Evolutionary conservation across 2,329 filamentous ascomycete genomes (phyloP), one percentile per base, ranked within the genome.

Genomic region (Sporothrix brasiliensis): DNA sequence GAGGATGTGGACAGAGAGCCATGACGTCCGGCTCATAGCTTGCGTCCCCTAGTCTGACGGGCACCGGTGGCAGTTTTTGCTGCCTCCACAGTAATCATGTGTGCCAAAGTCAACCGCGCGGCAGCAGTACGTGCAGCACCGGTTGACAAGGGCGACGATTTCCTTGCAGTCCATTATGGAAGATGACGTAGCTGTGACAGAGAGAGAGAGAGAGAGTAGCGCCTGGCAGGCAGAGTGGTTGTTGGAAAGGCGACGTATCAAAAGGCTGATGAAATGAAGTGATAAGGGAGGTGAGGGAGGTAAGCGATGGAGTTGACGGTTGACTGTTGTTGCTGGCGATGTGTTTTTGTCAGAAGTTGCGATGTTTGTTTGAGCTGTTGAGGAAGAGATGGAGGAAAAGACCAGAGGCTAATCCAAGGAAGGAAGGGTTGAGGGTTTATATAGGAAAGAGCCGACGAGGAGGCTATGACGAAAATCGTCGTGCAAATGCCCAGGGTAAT

Each of bases 71-170:
- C 83, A 85, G 75, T 82, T 77, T 68, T 77, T 75, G 61, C 77
- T 77, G 69, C 77, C 80, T 10, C 79, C 79, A 77, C 83, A 86
- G 75, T 81, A 83, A 74, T 86, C 83, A 75, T 86, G 84, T 63
- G 82, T 81, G 72, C 83, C 83, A 69, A 82, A 82, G 75, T 85
- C 82, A 69, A 81, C 79, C 47, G 81, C 81, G 75, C 82, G 83
- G 79, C 84, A 86, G 78, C 84, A 86, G 74, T 81, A 84, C 34
- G 80, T 80, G 79, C 84, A 86, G 82, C 84, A 86, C 74, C 80
- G 75, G 78, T 83, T 80, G 78, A 85, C 81, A 70, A 84, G 82
- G 70, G 80, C 79, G 72, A 81, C 77, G 73, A 78, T 76, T 69
- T 82, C 81, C 75, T 80, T 79, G 78, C 80, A 76, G 75, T 79